These are phyloP conservation scores for Oryza australiensis DNA, from an alignment of 176 grass and related monocot species.

Conservation along the genomic window DNA sequence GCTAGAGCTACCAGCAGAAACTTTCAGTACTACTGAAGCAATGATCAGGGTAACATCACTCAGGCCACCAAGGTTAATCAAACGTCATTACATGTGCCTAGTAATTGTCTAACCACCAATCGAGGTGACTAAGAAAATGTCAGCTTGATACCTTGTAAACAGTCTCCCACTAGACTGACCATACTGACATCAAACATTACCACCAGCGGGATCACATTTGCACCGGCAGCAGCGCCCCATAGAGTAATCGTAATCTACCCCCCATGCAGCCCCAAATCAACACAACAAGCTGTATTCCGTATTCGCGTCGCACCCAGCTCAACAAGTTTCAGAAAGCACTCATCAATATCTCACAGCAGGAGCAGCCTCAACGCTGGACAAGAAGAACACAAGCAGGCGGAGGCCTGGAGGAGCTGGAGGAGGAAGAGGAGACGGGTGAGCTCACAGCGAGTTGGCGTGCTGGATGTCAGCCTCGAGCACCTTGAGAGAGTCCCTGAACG, in stretches of 20 bases:
- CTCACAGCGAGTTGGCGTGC: conserved; percentile 90
- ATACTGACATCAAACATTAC: not conserved
- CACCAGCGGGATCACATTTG: not conserved
- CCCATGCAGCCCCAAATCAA: not conserved
- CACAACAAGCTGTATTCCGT: not conserved
- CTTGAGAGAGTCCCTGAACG: conserved; percentile 93
- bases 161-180: not conserved
- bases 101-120: not conserved
- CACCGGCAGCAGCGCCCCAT: not conserved
- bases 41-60: not conserved
- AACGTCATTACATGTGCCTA: not conserved
- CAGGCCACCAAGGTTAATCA: not conserved
- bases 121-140: not conserved
- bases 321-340: not conserved
- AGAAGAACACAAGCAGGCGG: too few species aligned
- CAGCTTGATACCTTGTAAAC: not conserved
- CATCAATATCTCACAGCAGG: not conserved
- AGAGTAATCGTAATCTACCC: not conserved
- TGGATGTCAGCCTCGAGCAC: conserved; percentile 92
- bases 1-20: not conserved
- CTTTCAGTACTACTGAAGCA: not conserved
- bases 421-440: not conserved
- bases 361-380: not conserved
- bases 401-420: too few species aligned
- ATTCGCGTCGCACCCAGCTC: not conserved